phyloP scores from a whole-genome alignment of 2,329 filamentous ascomycete species.

The Colletotrichum destructivum region DNA sequence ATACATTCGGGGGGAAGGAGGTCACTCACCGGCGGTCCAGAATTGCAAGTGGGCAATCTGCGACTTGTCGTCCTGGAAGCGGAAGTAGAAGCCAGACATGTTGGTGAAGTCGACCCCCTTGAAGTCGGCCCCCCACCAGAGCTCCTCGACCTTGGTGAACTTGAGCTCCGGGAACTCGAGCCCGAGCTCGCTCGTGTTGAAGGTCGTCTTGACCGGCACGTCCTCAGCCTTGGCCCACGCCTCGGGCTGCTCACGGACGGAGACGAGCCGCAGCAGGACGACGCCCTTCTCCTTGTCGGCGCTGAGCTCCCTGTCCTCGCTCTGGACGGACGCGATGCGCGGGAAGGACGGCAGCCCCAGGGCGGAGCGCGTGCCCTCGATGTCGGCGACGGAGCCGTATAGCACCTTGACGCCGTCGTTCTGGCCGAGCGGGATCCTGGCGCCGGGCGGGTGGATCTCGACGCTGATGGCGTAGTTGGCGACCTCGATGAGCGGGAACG shows the following conservation, averaged over 20 bases:
- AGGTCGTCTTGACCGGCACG: constrained; percentile 4
- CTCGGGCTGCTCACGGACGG: neutral
- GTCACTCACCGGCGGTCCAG: neutral
- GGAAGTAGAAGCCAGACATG: constrained; percentile 20
- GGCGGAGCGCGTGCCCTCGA: neutral
- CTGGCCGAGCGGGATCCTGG: neutral
- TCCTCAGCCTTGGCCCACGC: constrained; percentile 1
- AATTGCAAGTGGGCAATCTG: neutral
- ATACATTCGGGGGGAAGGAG: too few relatives aligned
- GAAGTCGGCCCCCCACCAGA: constrained; percentile 21
- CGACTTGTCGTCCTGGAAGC: constrained; percentile 3
- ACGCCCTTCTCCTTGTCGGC: constrained; percentile 2
- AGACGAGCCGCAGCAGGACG: neutral
- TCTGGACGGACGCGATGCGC: neutral
- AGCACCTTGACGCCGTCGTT: neutral
- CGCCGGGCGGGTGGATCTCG: neutral
- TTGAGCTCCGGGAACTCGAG: neutral
- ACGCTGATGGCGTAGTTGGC: neutral
- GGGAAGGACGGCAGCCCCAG: constrained; percentile 8
- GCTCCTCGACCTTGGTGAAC: constrained; percentile 17
- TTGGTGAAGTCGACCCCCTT: constrained; percentile 28
- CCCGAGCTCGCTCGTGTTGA: constrained; percentile 3
- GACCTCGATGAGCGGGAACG: neutral
- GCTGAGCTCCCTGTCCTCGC: constrained; percentile 1
- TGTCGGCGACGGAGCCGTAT: neutral